phyloP scores from a whole-genome alignment of 139 green algal species.

The Picochlorum sp. region DNA sequence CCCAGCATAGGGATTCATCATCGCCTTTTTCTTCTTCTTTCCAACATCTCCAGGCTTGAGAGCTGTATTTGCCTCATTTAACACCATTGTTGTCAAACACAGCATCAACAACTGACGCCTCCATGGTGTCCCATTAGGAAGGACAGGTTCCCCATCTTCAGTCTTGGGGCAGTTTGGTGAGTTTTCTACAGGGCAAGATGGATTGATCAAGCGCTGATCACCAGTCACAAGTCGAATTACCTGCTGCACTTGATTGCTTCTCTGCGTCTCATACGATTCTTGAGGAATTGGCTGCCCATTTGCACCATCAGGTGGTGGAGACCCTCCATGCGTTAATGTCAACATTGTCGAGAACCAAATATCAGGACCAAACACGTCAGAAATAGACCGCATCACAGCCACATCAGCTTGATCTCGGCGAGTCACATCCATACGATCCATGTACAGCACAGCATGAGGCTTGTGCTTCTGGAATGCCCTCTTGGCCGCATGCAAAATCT shows the following conservation, averaged over 20 bases:
- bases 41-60: constrained; percentile 32
- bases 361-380: constrained; percentile 48
- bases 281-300: constrained; percentile 41
- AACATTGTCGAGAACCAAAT: constrained; percentile 69
- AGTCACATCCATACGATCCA: constrained; percentile 61
- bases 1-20: constrained; percentile 8
- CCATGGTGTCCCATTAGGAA: constrained; percentile 68
- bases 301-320: constrained; percentile 52
- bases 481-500: constrained; percentile 26
- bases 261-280: constrained; percentile 58
- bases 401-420: constrained; percentile 26
- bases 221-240: constrained; percentile 22
- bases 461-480: constrained; percentile 37
- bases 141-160: constrained; percentile 47
- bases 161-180: constrained; percentile 49
- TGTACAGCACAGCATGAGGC: constrained; percentile 65
- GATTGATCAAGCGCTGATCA: constrained; percentile 57
- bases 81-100: constrained; percentile 63
- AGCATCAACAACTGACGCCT: constrained; percentile 62
- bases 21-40: neutral
- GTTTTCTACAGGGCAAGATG: constrained; percentile 62
- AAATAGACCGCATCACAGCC: constrained; percentile 52
- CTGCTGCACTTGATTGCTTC: constrained; percentile 56
- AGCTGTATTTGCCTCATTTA: constrained; percentile 54
- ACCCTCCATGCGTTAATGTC: constrained; percentile 60